Evolutionary conservation across 768 basidiomycete genomes (phyloP), one percentile per base, ranked within the genome.

Genomic region (Suillus decipiens): DNA sequence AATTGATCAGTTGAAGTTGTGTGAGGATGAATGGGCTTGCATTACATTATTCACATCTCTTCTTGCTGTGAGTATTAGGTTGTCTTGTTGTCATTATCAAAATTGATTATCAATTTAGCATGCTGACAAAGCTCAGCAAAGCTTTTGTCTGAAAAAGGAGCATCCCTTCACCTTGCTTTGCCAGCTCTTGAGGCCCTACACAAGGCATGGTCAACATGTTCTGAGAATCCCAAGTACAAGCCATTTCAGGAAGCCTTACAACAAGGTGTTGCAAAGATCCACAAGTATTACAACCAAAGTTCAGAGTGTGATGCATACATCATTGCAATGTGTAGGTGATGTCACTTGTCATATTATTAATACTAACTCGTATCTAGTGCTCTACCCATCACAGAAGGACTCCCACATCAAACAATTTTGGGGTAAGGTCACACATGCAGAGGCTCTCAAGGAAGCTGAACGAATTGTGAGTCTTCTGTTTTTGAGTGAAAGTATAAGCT

Each of bases 61-160:
- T 0, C 65, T 75, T 12, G 63, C 33, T 34, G 72, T 72, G 58
- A 22, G 64, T 66, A 43, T 0, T n/a, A 28, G 14, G 36, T 41
- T 45, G 3, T 48, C 43, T 10, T 24, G n/a, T n/a, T n/a, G n/a
- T n/a, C 41, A 2, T 15, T 9, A 51, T 7, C 31, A 0, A 22
- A 41, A n/a, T 56, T 62, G 19, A 56, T 60, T 60, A 12, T 60
- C 14, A 28, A 5, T 53, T 50, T 57, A 77, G 75, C 62, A 68
- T 61, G 71, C 75, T 9, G 71, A 76, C 53, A 33, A 67, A 14
- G 69, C 72, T 17, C 76, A 78, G 53, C 76, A 78, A 19, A 58
- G 62, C 0, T 76, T 76, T 59, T 77, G 3, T 70, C 71, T 1
- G 73, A 76, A 28, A 43, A 10, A 54, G 61, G 2, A n/a, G 67